These are phyloP conservation scores for Eucalyptus cloeziana DNA, from an alignment of 345 rosid genomes.

Conservation along the genomic window DNA sequence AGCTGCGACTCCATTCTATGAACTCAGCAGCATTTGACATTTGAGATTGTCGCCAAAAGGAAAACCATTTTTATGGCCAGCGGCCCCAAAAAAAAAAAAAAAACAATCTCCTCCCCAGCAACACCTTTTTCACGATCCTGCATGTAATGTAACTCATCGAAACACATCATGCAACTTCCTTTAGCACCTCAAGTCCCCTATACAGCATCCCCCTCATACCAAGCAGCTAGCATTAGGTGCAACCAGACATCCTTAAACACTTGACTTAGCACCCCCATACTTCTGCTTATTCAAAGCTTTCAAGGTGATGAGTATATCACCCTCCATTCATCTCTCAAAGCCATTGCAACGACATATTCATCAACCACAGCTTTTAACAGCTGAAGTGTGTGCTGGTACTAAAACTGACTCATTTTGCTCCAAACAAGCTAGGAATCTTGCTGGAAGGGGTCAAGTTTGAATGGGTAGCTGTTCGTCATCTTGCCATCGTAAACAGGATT, in stretches of 20 bases:
- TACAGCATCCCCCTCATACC: slow-evolving; percentile 97
- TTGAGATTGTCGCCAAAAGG: slow-evolving; percentile 75
- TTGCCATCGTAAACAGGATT: slow-evolving; percentile 57
- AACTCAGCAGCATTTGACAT: slow-evolving; percentile 86
- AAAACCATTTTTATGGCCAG: slow-evolving; percentile 96
- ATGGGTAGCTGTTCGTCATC: slow-evolving; percentile 63
- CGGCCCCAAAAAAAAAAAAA: slow-evolving; percentile 59
- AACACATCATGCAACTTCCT: slow-evolving; percentile 98
- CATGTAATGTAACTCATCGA: slow-evolving; percentile 93
- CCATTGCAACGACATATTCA: slow-evolving; percentile 92
- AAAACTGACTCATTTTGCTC: slow-evolving; percentile 82
- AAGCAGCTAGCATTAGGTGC: slow-evolving; percentile 88
- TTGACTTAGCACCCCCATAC: slow-evolving; percentile 74
- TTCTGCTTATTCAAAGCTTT: slow-evolving; percentile 96
- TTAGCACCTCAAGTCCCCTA: slow-evolving; percentile 83
- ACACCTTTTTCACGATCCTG: slow-evolving; percentile 88
- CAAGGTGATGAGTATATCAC: slow-evolving; percentile 86
- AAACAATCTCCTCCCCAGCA: slow-evolving; percentile 88
- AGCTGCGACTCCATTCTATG: slow-evolving; percentile 86
- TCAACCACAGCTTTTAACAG: slow-evolving; percentile 91
- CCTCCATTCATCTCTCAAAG: slow-evolving; percentile 86
- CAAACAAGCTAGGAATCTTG: slow-evolving; percentile 64
- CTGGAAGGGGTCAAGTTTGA: slow-evolving; percentile 86
- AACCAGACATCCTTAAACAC: slow-evolving; percentile 81
- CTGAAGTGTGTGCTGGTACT: slow-evolving; percentile 93